Evolutionary conservation across 192 early-diverging fungal genomes (phyloP), one percentile per base, ranked within the genome.

Genomic region (Phlyctochytrium bullatum): DNA sequence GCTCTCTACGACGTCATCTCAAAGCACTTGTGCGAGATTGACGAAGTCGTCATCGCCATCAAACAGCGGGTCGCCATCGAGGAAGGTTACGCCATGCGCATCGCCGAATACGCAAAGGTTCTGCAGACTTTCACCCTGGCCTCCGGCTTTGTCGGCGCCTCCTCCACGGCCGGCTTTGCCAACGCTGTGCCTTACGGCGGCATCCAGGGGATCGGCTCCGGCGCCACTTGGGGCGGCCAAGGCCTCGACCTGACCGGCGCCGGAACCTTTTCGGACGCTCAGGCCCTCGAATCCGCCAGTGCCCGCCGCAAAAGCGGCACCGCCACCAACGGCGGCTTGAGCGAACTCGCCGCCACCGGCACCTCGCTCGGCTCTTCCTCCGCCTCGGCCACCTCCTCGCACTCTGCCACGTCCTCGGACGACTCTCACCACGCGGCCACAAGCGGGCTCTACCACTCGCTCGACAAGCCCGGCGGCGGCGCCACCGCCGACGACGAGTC

Each of bases 401-500:
- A 34, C 31, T 59, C 64, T 14, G 3, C 12, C 2, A 53, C 25
- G 16, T 3, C 64, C 24, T 12, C 64, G 23, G 54, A 57, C 12
- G 54, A 28, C 54, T 14, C 12, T n/a, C 12, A 10, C 12, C 40
- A 14, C 12, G 40, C 40, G n/a, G 4, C 12, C 4, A 25, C 4
- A 6, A 28, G 20, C 54, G 27, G 4, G 14, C 16, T 25, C 14
- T 57, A 25, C 54, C 27, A 14, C 12, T 57, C 54, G 14, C 16
- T 10, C 6, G 40, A 47, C 40, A 47, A 47, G 40, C 40, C 40
- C 40, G 40, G 40, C 6, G 40, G 40, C 40, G 40, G 40, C 6
- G 40, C 40, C 40, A 47, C 66, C 31, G 36, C 50, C 12, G 36
- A 40, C 53, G 64, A 67, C 61, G 29, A 66, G 34, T 73, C 71